A percentile compares a stretch with the other conserved stretches of the same genome.
phyloP scores from a whole-genome alignment of 805 yeast genomes.

The Yamadazyma takamatsuzukensis region DNA sequence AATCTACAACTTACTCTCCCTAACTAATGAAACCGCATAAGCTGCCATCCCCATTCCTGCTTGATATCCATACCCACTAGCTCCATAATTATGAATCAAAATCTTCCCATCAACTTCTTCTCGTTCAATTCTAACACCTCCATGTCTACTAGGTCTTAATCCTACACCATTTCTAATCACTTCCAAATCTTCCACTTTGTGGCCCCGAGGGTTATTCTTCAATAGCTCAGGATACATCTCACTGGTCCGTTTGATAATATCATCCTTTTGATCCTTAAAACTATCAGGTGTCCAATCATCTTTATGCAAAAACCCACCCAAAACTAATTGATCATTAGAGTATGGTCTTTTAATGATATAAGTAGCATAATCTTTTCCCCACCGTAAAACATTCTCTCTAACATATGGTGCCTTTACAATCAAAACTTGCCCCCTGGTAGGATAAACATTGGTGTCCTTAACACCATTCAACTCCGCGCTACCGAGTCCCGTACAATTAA shows the following conservation, averaged over 20 bases:
- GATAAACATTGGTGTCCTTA: slow-evolving; percentile 56
- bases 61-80: slow-evolving; percentile 64
- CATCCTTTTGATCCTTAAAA: slow-evolving; percentile 52
- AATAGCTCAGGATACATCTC: slow-evolving; percentile 48
- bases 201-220: slow-evolving; percentile 28
- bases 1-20: slow-evolving; percentile 4
- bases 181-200: slow-evolving; percentile 38
- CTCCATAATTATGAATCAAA: slow-evolving; percentile 68
- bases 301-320: slow-evolving; percentile 73
- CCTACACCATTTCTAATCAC: slow-evolving; percentile 69
- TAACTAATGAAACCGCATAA: slow-evolving; percentile 38
- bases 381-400: slow-evolving; percentile 50
- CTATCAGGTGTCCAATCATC: slow-evolving; percentile 63
- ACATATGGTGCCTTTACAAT: slow-evolving; percentile 69
- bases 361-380: slow-evolving; percentile 59
- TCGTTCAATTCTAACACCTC: slow-evolving; percentile 69
- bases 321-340: slow-evolving; percentile 60
- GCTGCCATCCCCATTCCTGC: slow-evolving; percentile 61
- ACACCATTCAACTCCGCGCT: slow-evolving; percentile 65
- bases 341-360: slow-evolving; percentile 71
- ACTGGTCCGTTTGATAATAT: slow-evolving; percentile 58
- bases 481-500: slow-evolving; percentile 78
- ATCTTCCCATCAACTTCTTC: slow-evolving; percentile 32
- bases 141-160: slow-evolving; percentile 69
- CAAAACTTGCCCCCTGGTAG: slow-evolving; percentile 79